A percentile compares a stretch with the other conserved stretches of the same genome.
Conservation (phyloP, 2,329 filamentous ascomycete species). For the Venturiaceae sp. region DNA sequence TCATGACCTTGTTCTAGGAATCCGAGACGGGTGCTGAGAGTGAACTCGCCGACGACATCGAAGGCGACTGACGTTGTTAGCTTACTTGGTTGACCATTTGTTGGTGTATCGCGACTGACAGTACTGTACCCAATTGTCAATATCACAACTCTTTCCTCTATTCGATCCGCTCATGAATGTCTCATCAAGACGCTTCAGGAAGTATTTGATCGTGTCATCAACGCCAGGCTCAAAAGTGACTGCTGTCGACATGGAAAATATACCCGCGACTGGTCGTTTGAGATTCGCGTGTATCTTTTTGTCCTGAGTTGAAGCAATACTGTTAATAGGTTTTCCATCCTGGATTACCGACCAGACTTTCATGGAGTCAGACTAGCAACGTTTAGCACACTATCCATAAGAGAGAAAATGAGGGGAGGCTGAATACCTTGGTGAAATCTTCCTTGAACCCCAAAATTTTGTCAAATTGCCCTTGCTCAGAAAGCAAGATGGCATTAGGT, state of each 20-base stretch:
- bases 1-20: constrained; percentile 45
- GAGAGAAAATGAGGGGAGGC: not conserved
- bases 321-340: not conserved
- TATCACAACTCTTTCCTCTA: not conserved
- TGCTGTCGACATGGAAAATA: not conserved
- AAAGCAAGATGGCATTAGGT: not conserved
- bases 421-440: not conserved
- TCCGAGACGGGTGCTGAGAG: constrained; percentile 46
- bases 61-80: constrained; percentile 29
- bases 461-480: not conserved
- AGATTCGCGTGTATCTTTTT: not conserved
- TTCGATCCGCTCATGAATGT: not conserved
- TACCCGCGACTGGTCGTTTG: not conserved
- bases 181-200: constrained; percentile 1
- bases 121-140: constrained; percentile 4
- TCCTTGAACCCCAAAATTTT: not conserved
- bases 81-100: not conserved
- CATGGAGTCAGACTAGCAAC: not conserved
- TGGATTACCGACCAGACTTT: not conserved
- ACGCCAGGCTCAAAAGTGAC: not conserved
- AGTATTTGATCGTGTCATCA: constrained; percentile 1
- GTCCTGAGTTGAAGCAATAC: not conserved
- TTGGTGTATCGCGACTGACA: not conserved
- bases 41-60: constrained; percentile 47
- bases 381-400: not conserved